Evolutionary conservation across 2,329 filamentous ascomycete genomes (phyloP).

Genomic region (Akanthomyces lecanii): DNA sequence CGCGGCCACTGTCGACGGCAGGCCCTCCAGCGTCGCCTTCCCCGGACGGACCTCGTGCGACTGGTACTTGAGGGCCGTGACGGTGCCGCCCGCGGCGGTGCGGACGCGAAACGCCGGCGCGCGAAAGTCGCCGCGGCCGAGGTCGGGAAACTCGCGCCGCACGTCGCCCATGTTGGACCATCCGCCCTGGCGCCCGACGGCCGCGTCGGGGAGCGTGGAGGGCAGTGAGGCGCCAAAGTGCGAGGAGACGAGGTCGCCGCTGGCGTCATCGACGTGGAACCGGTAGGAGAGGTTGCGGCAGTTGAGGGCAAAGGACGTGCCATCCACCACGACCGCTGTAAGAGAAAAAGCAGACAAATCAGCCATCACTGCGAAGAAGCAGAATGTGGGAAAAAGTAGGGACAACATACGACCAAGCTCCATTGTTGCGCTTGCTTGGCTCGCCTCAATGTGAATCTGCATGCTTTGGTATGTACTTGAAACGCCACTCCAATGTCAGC

Average conservation of each 20-base stretch:
- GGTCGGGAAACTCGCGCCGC: constrained; percentile 59
- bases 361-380: not conserved
- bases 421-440: no score
- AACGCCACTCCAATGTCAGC: not conserved
- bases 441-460: not conserved
- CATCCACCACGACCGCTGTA: constrained; percentile 48
- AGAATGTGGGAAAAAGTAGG: no score
- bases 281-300: constrained; percentile 56
- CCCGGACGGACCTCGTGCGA: constrained; percentile 51
- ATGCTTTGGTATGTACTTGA: not conserved
- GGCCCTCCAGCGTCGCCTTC: constrained; percentile 51
- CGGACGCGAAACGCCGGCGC: constrained; percentile 57
- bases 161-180: constrained; percentile 30
- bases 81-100: constrained; percentile 54
- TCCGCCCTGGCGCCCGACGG: constrained; percentile 35
- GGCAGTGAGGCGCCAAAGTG: constrained; percentile 54
- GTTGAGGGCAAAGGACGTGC: constrained; percentile 52
- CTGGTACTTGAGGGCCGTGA: constrained; percentile 54
- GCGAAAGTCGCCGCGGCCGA: constrained; percentile 61
- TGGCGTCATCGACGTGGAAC: constrained; percentile 55
- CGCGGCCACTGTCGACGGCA: constrained; percentile 56
- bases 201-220: constrained; percentile 41
- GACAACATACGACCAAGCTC: not conserved
- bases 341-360: not conserved
- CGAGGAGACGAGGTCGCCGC: constrained; percentile 54